Base-by-base conservation (phyloP, 495 filamentous ascomycete species). In the Xanthoparmelia taractica region DNA sequence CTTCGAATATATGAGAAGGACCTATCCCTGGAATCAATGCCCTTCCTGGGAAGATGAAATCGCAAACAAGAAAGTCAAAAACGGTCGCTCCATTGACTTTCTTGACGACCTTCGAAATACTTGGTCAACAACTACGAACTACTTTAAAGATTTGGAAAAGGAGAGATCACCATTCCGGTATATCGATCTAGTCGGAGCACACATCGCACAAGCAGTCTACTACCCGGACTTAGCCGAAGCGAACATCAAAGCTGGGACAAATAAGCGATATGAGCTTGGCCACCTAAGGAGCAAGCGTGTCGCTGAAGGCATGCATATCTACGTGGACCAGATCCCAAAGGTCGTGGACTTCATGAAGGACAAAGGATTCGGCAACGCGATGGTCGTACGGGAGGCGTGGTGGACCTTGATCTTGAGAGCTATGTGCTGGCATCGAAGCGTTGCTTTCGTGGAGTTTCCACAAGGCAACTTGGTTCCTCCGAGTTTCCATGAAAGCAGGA, bases 361-460 rank as follows among this genome's bases (percentile, higher is more conserved):
- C 1, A 58, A 23, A 27, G 64, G 59, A 10, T 47, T 25, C 4
- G 2, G 33, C 1, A 5, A 41, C 15, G 27, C 38, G 12, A 12
- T 15, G 2, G 13, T 34, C 1, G 48, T 63, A 3, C 27, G 2
- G 23, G 66, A 67, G 48, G 60, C 65, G 1, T 73, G 70, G 68
- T 68, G 58, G 52, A 64, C 63, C 11, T 61, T 72, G 67, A 67
- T 71, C n/a, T 60, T 73, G 20, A 61, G 68, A 31, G 70, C 61
- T 15, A 63, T 68, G 61, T 71, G 63, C 20, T 73, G 71, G 71
- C 63, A 70, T 55, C 67, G 66, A 37, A 65, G 63, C 25, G 63
- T 67, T 25, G 48, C 54, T 38, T 68, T 68, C 37, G 29, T 72
- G 4, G 41, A 57, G 27, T 65, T 66, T 8, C 59, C 63, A 37